A percentile compares a stretch with the other conserved stretches of the same genome.
These are phyloP conservation scores for Cladosporium austrohemisphaericum DNA, from an alignment of 2,329 filamentous ascomycete genomes.

Conservation along the genomic window DNA sequence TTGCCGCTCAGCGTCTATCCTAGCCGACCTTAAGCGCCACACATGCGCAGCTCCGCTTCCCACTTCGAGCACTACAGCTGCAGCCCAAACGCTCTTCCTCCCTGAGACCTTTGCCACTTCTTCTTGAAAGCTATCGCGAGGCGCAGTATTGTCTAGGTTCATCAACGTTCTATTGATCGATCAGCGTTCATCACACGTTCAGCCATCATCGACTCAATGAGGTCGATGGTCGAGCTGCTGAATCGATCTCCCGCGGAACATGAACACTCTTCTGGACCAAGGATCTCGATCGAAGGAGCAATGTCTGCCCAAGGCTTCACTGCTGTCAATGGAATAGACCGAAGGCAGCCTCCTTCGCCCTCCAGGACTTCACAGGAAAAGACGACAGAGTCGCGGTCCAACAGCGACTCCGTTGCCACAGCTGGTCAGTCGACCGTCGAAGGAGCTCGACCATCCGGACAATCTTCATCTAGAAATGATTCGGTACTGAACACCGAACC, in stretches of 20 bases:
- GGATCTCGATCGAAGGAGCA: not conserved
- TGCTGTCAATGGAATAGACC: conserved; percentile 10
- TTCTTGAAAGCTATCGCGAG: not conserved
- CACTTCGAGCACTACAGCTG: conserved; percentile 6
- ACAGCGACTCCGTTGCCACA: not conserved
- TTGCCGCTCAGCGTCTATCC: conserved; percentile 11
- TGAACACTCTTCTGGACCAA: not conserved
- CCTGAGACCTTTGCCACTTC: not conserved
- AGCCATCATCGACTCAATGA: conserved; percentile 5
- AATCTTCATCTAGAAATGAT: conserved; percentile 5
- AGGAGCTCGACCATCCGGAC: not conserved
- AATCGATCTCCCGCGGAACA: conserved; percentile 11
- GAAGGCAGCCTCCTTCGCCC: not conserved
- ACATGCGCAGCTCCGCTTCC: conserved; percentile 8
- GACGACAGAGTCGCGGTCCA: not conserved
- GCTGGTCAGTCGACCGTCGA: not conserved
- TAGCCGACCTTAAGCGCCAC: conserved; percentile 13
- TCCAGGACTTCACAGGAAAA: not conserved
- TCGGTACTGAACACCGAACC: conserved; percentile 10
- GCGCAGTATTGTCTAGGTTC: not conserved
- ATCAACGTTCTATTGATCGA: not conserved
- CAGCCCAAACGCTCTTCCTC: conserved; percentile 8
- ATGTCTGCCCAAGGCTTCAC: conserved; percentile 11
- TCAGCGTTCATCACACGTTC: not conserved
- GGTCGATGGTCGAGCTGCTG: conserved; percentile 9